phyloP scores from a whole-genome alignment of 371 early-diverging fungal genomes.

The Umbelopsis sp. region DNA sequence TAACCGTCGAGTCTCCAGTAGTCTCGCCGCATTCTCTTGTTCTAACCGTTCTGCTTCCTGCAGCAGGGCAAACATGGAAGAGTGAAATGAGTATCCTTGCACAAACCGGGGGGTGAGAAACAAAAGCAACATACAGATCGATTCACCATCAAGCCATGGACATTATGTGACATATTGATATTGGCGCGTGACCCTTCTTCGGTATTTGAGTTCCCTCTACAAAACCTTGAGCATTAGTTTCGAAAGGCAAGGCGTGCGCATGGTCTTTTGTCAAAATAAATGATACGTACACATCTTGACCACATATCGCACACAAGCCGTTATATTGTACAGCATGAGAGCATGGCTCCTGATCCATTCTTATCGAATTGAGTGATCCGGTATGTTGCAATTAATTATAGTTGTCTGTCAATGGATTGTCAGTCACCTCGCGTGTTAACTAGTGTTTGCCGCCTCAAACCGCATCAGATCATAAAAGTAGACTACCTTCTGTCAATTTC shows the following conservation, averaged over 20 bases:
- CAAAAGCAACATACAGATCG: slow-evolving; percentile 41
- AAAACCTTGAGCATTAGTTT: not conserved
- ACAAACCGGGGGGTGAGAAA: not conserved
- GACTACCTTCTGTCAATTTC: too few species aligned
- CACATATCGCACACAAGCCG: slow-evolving; percentile 87
- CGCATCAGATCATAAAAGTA: too few species aligned
- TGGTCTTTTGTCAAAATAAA: not conserved
- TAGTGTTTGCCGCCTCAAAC: too few species aligned
- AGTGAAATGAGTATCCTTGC: too few species aligned
- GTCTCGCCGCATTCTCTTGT: slow-evolving; percentile 65
- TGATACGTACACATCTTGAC: slow-evolving; percentile 35
- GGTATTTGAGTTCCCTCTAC: slow-evolving; percentile 20
- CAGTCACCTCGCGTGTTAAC: not conserved
- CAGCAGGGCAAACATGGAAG: not conserved
- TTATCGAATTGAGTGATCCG: not conserved
- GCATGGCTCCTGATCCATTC: slow-evolving; percentile 49
- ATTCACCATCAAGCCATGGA: slow-evolving; percentile 73
- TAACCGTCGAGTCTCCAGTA: slow-evolving; percentile 75
- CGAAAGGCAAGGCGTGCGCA: slow-evolving; percentile 2
- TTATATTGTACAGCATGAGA: slow-evolving; percentile 78
- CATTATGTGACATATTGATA: slow-evolving; percentile 83
- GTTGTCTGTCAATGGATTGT: not conserved
- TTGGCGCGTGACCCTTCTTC: slow-evolving; percentile 31
- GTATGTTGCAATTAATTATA: not conserved
- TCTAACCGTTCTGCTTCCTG: slow-evolving; percentile 86